phyloP scores from a whole-genome alignment of 2,329 filamentous ascomycete genomes.

The Massarina eburnea region DNA sequence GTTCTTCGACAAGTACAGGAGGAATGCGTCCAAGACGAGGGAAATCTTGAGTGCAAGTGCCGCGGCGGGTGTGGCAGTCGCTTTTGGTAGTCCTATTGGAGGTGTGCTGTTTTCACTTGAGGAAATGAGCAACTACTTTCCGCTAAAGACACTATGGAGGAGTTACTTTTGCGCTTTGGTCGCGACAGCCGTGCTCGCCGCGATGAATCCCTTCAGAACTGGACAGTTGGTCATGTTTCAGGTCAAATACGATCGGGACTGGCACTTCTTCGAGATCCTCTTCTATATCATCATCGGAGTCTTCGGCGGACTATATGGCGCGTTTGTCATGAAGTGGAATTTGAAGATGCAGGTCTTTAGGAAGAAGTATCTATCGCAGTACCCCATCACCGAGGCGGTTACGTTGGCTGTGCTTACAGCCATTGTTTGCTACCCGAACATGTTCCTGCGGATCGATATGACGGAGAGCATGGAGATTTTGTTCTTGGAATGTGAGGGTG shows the following conservation, averaged over 20 bases:
- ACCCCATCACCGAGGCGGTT: slow-evolving; percentile 84
- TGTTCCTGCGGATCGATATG: slow-evolving; percentile 95
- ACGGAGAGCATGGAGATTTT: slow-evolving; percentile 99
- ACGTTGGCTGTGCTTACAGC: slow-evolving; percentile 81
- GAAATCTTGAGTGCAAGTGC: slow-evolving; percentile 95
- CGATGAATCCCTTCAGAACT: slow-evolving; percentile 96
- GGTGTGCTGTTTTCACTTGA: slow-evolving; percentile 95
- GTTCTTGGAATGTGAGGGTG: slow-evolving; percentile 89
- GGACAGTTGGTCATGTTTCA: slow-evolving; percentile 99
- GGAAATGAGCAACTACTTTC: slow-evolving; percentile 97
- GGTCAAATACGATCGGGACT: slow-evolving; percentile 89
- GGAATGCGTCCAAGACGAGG: slow-evolving; percentile 89
- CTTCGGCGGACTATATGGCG: slow-evolving; percentile 93
- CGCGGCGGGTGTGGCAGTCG: slow-evolving; percentile 91
- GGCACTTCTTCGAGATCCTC: slow-evolving; percentile 95
- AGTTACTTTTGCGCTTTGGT: slow-evolving; percentile 98
- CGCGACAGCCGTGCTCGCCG: slow-evolving; percentile 86
- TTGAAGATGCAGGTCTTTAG: slow-evolving; percentile 86
- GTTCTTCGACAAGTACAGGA: slow-evolving; percentile 87
- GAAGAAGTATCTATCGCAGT: slow-evolving; percentile 84
- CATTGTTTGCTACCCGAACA: slow-evolving; percentile 94
- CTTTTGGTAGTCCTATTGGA: slow-evolving; percentile 95
- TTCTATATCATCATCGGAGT: slow-evolving; percentile 91
- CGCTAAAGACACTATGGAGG: slow-evolving; percentile 95
- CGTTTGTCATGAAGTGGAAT: slow-evolving; percentile 98